Evolutionary conservation across 805 yeast genomes (phyloP), one percentile per base, ranked within the genome.

Genomic region (Candida glaebosa): DNA sequence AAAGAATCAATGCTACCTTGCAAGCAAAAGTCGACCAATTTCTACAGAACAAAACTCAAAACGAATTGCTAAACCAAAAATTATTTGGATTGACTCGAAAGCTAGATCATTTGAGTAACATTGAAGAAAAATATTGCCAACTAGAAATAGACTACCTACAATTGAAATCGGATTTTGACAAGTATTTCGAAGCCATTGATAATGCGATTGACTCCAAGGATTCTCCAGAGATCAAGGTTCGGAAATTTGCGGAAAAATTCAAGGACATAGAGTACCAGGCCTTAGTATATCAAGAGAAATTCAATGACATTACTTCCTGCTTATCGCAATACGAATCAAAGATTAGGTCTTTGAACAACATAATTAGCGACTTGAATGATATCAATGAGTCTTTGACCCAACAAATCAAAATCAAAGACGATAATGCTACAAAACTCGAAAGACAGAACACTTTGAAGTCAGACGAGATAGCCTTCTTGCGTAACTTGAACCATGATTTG

Each of bases 401-500:
- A 4, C 47, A 49, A 15, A 5, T 47, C 3, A 18, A 42, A 1
- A 14, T 34, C 1, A 56, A 53, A 36, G 51, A 56, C 5, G 46
- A 47, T 4, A 38, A 44, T 14, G 48, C 65, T 12, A 55, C 58
- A 45, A 60, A 81, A 41, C 54, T 76, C 4, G 77, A 78, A 37
- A 73, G 75, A 40, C 82, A 80, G 43, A 70, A 70, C 39, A 52
- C 64, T 2, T 61, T 83, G 33, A 74, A 81, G n/a, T 52, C 64
- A 18, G 78, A 76, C 46, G 90, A 84, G 52, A 72, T 81, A 20
- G 76, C 71, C 40, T 70, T 80, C 43, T 60, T 84, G 40, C 66
- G 84, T 44, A 69, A 68, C 31, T 55, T 84, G 38, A 73, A 79
- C 56, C 9, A 50, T 54, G 31, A 56, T 56, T 16, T 48, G 44